Percentiles rank a stretch among this genome's conserved stretches.
These are phyloP conservation scores for Kewa caespitosa DNA, from an alignment of 179 eudicot species.

Conservation along the genomic window DNA sequence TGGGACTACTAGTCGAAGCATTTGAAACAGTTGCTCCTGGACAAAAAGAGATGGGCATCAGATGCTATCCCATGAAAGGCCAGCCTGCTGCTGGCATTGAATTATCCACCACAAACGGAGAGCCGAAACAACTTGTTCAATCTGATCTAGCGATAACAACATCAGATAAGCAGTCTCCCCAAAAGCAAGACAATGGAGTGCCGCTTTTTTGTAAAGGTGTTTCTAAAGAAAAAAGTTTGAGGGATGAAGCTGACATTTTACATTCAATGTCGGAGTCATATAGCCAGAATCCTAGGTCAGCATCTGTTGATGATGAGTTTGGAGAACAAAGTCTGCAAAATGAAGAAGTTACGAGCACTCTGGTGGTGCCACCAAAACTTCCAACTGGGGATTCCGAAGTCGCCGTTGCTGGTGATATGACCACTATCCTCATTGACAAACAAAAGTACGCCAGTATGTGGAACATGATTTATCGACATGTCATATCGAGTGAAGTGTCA, in stretches of 20 bases:
- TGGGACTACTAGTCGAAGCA: constrained; percentile 81
- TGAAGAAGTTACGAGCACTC: no score
- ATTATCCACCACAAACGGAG: constrained; percentile 8
- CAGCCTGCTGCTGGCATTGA: constrained; percentile 19
- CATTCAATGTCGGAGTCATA: no score
- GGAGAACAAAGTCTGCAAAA: no score
- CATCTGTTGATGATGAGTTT: constrained; percentile 3
- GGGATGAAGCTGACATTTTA: no score
- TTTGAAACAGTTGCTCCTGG: constrained; percentile 80
- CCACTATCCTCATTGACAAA: constrained; percentile 37
- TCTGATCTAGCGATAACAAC: constrained; percentile 6
- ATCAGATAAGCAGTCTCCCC: constrained; percentile 14
- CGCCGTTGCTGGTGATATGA: constrained; percentile 18
- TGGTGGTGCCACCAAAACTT: no score
- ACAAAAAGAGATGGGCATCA: constrained; percentile 20
- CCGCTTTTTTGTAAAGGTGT: constrained; percentile 11
- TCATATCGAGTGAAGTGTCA: constrained; percentile 40
- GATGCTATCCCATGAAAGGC: constrained; percentile 18
- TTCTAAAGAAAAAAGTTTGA: background rate
- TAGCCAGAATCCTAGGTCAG: constrained; percentile 29
- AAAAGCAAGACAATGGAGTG: constrained; percentile 15
- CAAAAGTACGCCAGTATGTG: constrained; percentile 72
- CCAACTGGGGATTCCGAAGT: constrained; percentile 28
- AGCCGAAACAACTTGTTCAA: constrained; percentile 1
- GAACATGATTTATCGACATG: constrained; percentile 66